Evolutionary conservation across 1,139 yeast genomes (phyloP).

Genomic region (Wickerhamomyces sp.): DNA sequence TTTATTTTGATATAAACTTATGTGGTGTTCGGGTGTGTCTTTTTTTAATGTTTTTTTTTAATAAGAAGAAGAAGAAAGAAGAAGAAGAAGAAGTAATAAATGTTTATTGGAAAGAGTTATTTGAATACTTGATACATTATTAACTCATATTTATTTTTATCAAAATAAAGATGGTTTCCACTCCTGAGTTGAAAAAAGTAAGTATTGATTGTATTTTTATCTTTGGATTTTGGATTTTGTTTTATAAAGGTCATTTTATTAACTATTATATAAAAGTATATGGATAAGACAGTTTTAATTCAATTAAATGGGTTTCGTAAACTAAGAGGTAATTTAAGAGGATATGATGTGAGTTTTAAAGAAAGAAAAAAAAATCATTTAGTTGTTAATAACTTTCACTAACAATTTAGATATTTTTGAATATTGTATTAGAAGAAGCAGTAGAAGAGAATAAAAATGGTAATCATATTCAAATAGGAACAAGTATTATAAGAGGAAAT

Average conservation of each 20-base stretch:
- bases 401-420: constrained; percentile 49
- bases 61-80: too few species aligned
- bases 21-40: neutral
- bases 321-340: constrained; percentile 68
- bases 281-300: constrained; percentile 67
- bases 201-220: constrained; percentile 8
- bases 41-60: neutral
- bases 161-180: constrained; percentile 40
- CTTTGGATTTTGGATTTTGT: neutral
- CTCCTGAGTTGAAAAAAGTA: constrained; percentile 59
- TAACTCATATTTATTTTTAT: too few species aligned
- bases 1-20: too few species aligned
- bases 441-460: constrained; percentile 46
- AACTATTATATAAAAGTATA: constrained; percentile 43
- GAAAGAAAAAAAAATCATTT: neutral
- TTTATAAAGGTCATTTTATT: too few species aligned
- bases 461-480: constrained; percentile 54
- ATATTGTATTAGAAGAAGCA: constrained; percentile 70
- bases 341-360: constrained; percentile 56
- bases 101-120: neutral
- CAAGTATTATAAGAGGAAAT: constrained; percentile 52
- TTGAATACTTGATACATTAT: too few species aligned
- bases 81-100: too few species aligned
- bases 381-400: constrained; percentile 1
- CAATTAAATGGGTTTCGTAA: constrained; percentile 73